Conservation (phyloP, 768 basidiomycete genomes). For the Gloeophyllum trabeum region DNA sequence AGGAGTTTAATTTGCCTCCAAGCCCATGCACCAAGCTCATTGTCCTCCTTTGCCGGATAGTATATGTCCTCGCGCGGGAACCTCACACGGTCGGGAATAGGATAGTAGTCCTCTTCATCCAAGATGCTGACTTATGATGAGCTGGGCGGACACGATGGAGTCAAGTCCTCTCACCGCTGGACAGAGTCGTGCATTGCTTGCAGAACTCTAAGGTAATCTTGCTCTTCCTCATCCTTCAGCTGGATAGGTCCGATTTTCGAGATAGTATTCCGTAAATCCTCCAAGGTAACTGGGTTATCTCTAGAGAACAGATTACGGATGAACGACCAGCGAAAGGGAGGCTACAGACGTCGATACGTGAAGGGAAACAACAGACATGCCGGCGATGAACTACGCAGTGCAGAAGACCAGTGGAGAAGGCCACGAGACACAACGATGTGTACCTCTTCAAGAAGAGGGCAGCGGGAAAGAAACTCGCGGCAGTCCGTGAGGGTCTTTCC, state of each 20-base stretch:
- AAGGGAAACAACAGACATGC: conserved; percentile 1
- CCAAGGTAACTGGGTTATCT: neutral
- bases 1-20: neutral
- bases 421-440: no score
- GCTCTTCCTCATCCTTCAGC: neutral
- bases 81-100: neutral
- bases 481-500: no score
- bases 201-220: neutral
- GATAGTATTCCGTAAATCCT: neutral
- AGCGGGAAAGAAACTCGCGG: no score
- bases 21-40: conserved; percentile 1
- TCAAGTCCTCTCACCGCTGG: neutral
- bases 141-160: neutral
- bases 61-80: neutral
- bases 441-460: no score
- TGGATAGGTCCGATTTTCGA: neutral
- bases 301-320: neutral
- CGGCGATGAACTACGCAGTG: no score
- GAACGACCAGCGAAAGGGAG: neutral
- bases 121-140: neutral
- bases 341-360: neutral
- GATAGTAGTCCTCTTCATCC: conserved; percentile 1
- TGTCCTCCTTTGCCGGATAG: neutral
- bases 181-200: conserved; percentile 1
- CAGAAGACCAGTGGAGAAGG: no score